phyloP scores from a whole-genome alignment of 1,284 basidiomycete species.

The Uromyces viciae-fabae region DNA sequence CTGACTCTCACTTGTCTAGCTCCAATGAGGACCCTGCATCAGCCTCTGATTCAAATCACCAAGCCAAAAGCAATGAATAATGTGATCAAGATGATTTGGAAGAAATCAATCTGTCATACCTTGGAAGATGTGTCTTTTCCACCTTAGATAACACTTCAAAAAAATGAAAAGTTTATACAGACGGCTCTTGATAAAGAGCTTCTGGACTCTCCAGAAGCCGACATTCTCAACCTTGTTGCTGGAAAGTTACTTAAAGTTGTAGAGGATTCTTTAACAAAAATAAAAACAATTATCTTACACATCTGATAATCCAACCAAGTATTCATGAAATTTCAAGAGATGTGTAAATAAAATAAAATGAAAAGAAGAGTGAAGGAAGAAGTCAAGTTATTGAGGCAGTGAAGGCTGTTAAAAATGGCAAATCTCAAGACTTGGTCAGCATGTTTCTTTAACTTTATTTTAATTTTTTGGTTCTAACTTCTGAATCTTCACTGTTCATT shows the following conservation, averaged over 20 bases:
- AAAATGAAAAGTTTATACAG: background rate
- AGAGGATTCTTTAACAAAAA: background rate
- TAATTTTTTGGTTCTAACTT: background rate
- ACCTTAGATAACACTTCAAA: slow-evolving; percentile 6
- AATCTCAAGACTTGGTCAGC: background rate
- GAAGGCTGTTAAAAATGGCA: background rate
- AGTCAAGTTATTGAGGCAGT: background rate
- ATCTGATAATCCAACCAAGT: background rate
- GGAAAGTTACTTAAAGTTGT: background rate
- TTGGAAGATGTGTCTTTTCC: too few species aligned
- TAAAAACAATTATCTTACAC: background rate
- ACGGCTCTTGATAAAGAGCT: background rate
- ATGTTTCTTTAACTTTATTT: background rate
- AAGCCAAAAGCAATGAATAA: too few species aligned
- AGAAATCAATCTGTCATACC: background rate
- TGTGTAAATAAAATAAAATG: background rate
- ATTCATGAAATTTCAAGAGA: background rate
- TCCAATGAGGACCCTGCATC: background rate
- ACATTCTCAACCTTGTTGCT: background rate
- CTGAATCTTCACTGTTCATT: too few species aligned
- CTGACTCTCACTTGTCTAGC: background rate
- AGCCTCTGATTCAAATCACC: too few species aligned
- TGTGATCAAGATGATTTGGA: background rate
- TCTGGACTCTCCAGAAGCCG: background rate
- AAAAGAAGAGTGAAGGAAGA: background rate